Conservation (phyloP, 148 eudicot genomes). For the Fagopyrum homotropicum region DNA sequence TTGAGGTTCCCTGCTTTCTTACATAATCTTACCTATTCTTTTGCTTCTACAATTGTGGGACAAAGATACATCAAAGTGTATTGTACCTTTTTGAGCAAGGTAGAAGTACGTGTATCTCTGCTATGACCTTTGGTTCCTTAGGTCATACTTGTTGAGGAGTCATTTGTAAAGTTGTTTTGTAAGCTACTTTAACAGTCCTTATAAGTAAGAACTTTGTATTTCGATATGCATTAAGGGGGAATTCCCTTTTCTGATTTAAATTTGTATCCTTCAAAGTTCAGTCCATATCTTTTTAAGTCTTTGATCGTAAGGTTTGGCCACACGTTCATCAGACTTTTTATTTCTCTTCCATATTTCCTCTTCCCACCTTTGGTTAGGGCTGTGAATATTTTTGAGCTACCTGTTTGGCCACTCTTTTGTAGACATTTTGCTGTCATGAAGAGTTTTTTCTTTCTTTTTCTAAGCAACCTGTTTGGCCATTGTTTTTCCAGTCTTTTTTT, state of each 20-base stretch:
- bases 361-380: not conserved
- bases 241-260: not conserved
- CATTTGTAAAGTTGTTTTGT: not conserved
- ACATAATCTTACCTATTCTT: not conserved
- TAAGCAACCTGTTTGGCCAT: no score
- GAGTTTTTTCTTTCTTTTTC: no score
- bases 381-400: not conserved
- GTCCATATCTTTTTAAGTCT: not conserved
- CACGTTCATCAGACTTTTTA: not conserved
- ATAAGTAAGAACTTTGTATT: not conserved
- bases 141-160: not conserved
- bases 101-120: not conserved
- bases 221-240: not conserved
- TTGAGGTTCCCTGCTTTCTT: not conserved
- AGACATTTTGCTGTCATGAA: no score
- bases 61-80: no score
- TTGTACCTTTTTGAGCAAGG: no score
- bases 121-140: not conserved
- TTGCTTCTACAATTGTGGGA: no score
- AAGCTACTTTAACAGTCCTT: not conserved
- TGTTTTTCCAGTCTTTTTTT: no score
- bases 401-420: no score
- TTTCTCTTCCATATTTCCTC: not conserved
- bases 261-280: not conserved
- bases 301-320: not conserved